Percentiles rank a stretch among this genome's conserved stretches.
Evolutionary conservation across 1,139 yeast species (phyloP).

Genomic region (Hanseniaspora uvarum): DNA sequence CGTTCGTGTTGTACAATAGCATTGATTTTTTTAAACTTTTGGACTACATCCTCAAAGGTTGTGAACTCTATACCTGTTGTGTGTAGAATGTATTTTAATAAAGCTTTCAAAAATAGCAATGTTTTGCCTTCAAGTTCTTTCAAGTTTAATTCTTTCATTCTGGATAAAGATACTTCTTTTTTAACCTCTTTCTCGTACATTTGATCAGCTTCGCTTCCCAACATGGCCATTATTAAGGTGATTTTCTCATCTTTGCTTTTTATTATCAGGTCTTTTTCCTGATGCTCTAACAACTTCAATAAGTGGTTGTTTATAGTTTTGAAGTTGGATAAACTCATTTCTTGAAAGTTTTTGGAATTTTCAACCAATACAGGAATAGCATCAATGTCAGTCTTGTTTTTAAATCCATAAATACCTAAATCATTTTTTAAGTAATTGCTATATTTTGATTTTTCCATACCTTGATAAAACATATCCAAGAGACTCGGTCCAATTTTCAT

Average conservation of each 20-base stretch:
- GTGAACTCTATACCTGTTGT: neutral
- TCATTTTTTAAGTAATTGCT: neutral
- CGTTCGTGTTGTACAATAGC: constrained; percentile 5
- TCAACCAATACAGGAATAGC: neutral
- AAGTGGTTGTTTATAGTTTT: neutral
- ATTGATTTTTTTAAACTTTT: constrained; percentile 2
- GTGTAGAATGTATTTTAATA: neutral
- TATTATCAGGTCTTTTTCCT: neutral
- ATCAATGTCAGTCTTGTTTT: neutral
- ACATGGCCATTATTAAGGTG: neutral
- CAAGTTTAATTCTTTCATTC: neutral
- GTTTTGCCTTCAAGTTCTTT: neutral
- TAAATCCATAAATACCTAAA: constrained; percentile 7
- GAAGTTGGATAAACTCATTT: neutral
- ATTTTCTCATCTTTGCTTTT: neutral
- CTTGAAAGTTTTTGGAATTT: neutral
- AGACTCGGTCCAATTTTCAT: neutral
- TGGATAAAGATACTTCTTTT: neutral
- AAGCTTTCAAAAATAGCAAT: neutral
- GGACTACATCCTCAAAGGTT: neutral
- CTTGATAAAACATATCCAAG: neutral
- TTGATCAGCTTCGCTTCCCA: neutral
- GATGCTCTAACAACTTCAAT: neutral
- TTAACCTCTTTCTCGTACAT: neutral
- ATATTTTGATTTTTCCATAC: neutral